Percentiles rank a stretch among this genome's conserved stretches.
Evolutionary conservation across 208 protist genomes (phyloP).

Genomic region (Strigomonas culicis): DNA sequence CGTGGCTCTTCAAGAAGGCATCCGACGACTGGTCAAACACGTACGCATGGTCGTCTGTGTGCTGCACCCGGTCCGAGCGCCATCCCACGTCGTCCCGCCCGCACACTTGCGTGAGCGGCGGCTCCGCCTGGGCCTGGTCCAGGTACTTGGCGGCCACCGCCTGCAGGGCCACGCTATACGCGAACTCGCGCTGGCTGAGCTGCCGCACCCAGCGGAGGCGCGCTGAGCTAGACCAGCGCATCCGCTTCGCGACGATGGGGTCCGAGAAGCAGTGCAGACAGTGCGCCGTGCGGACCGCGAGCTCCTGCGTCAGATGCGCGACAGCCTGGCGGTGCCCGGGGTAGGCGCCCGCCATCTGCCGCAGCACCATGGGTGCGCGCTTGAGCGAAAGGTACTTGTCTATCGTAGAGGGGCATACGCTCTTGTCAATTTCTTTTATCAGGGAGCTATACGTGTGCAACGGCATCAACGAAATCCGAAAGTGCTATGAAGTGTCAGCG

Average conservation of each 20-base stretch:
- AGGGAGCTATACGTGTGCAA: slow-evolving; percentile 12
- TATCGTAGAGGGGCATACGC: background rate
- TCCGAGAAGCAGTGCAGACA: slow-evolving; percentile 54
- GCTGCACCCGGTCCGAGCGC: background rate
- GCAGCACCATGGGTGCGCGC: slow-evolving; percentile 46
- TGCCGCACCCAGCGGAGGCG: slow-evolving; percentile 46
- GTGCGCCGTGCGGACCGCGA: slow-evolving; percentile 70
- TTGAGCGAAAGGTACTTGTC: slow-evolving; percentile 42
- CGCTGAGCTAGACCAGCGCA: slow-evolving; percentile 35
- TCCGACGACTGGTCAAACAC: slow-evolving; percentile 1
- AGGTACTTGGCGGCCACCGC: slow-evolving; percentile 23
- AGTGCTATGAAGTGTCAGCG: no score
- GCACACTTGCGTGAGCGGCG: background rate
- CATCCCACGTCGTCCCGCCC: background rate
- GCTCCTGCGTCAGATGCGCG: slow-evolving; percentile 39
- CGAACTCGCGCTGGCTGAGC: slow-evolving; percentile 71
- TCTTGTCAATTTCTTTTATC: slow-evolving; percentile 3
- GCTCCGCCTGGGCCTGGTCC: no score
- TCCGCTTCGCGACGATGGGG: slow-evolving; percentile 31
- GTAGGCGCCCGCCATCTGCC: slow-evolving; percentile 25
- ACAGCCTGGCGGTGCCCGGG: slow-evolving; percentile 17
- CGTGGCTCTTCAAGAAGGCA: background rate
- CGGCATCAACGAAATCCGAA: no score
- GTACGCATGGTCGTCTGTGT: slow-evolving; percentile 18
- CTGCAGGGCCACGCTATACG: slow-evolving; percentile 57